Evolutionary conservation across 306 rosid species (phyloP).

Genomic region (Sphenostylis stenocarpa): DNA sequence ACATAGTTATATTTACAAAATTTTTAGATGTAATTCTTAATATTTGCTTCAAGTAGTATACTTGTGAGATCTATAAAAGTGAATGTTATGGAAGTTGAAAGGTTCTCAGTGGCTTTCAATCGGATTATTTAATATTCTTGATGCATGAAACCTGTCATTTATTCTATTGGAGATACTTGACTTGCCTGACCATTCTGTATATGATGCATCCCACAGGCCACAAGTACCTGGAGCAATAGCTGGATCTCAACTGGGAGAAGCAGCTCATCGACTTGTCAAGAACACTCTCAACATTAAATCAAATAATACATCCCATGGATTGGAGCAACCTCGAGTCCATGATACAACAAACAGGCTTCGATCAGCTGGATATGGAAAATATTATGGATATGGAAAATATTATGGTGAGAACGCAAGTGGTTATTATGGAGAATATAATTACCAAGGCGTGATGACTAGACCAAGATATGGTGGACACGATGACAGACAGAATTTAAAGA

Average conservation of each 20-base stretch:
- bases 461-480: conserved; percentile 51
- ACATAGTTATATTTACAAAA: neutral
- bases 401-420: conserved; percentile 50
- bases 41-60: conserved; percentile 19
- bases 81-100: neutral
- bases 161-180: neutral
- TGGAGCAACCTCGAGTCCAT: conserved; percentile 48
- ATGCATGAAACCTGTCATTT: conserved; percentile 12
- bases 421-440: conserved; percentile 42
- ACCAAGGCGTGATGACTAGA: conserved; percentile 45
- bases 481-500: conserved; percentile 49
- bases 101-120: conserved; percentile 9
- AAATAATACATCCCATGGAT: conserved; percentile 39
- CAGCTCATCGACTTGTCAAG: conserved; percentile 81
- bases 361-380: conserved; percentile 56
- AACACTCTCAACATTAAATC: conserved; percentile 64
- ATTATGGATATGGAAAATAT: conserved; percentile 50
- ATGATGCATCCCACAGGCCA: conserved; percentile 50
- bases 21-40: neutral
- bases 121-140: neutral
- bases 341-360: conserved; percentile 43
- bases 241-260: conserved; percentile 75
- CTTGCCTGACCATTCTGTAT: conserved; percentile 24
- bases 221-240: conserved; percentile 69
- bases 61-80: neutral